Conservation (phyloP, 495 filamentous ascomycete species). For the Daldinia grandis region DNA sequence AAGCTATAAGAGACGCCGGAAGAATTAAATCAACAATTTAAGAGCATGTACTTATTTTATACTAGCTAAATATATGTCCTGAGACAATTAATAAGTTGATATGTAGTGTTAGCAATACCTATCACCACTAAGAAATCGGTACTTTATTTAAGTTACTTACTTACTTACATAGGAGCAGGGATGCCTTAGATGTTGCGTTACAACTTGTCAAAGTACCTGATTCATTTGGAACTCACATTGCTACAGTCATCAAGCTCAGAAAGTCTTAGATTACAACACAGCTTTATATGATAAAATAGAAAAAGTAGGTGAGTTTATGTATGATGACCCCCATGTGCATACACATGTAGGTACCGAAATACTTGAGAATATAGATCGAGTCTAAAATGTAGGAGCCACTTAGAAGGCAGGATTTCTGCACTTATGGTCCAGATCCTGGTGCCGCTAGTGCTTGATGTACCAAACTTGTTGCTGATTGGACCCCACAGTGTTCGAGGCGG, state of each 20-base stretch:
- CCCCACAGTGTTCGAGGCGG: slow-evolving; percentile 13
- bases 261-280: background rate
- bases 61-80: background rate
- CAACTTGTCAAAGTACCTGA: background rate
- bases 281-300: background rate
- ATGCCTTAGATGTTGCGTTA: background rate
- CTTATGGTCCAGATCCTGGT: slow-evolving; percentile 13
- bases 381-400: slow-evolving; percentile 6
- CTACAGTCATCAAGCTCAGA: background rate
- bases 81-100: background rate
- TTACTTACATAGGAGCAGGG: background rate
- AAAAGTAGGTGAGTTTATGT: background rate
- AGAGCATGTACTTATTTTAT: background rate
- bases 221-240: background rate
- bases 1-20: too few species aligned
- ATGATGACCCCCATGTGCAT: background rate
- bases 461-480: slow-evolving; percentile 22
- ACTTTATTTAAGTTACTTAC: background rate
- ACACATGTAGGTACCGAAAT: background rate
- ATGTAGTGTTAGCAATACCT: background rate
- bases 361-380: slow-evolving; percentile 12
- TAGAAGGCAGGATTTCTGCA: slow-evolving; percentile 10
- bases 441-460: slow-evolving; percentile 21
- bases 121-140: background rate
- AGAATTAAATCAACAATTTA: too few species aligned